These are phyloP conservation scores for Hawksworthiomyces lignivorus DNA, from an alignment of 2,329 filamentous ascomycete species.

Conservation along the genomic window DNA sequence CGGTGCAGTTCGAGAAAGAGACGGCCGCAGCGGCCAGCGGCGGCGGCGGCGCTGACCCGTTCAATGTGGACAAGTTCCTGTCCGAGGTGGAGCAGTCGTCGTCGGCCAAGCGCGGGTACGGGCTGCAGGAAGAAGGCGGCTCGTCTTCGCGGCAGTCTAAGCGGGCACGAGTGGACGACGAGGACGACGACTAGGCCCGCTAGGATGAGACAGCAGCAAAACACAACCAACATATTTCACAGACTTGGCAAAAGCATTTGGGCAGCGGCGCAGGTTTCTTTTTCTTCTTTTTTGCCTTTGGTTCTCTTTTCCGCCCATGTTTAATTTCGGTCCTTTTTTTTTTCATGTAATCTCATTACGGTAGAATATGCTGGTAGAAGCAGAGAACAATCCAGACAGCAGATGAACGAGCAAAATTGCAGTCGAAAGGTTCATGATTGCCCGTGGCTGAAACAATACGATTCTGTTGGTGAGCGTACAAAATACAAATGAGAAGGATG, in stretches of 20 bases:
- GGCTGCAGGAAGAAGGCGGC: slow-evolving; percentile 60
- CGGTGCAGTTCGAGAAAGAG: slow-evolving; percentile 95
- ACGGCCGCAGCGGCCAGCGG: slow-evolving; percentile 6
- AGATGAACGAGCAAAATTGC: too few relatives aligned
- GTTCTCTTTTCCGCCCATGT: background rate
- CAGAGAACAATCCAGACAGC: too few relatives aligned
- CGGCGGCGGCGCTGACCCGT: slow-evolving; percentile 54
- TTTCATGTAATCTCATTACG: background rate
- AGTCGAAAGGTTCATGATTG: too few relatives aligned
- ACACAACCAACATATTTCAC: too few relatives aligned
- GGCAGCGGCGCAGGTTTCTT: background rate
- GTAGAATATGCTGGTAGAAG: too few relatives aligned
- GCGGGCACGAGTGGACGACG: slow-evolving; percentile 67
- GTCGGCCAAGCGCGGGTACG: slow-evolving; percentile 64
- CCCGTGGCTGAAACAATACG: too few relatives aligned
- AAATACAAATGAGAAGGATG: too few relatives aligned
- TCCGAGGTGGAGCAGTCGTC: slow-evolving; percentile 62
- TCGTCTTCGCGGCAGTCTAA: slow-evolving; percentile 50
- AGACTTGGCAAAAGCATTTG: too few relatives aligned
- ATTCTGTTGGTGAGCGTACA: too few relatives aligned
- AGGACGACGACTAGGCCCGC: slow-evolving; percentile 42
- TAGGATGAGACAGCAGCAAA: background rate
- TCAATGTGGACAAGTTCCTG: slow-evolving; percentile 91
- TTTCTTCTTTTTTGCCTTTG: background rate
- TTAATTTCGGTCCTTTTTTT: background rate